These are phyloP conservation scores for Solanum chacoense DNA, from an alignment of 305 asterid genomes.

Conservation along the genomic window DNA sequence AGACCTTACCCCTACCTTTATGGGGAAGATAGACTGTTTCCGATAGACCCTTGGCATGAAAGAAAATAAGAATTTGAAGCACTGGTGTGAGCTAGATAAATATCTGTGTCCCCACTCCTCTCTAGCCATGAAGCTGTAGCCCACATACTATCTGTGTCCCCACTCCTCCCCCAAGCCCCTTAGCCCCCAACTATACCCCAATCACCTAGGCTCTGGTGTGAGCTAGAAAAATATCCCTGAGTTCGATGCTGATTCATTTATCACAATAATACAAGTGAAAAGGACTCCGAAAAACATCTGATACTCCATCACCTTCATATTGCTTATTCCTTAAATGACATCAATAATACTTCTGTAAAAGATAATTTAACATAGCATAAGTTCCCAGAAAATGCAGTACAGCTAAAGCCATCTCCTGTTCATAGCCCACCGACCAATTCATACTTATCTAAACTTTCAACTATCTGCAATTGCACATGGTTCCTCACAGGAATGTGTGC, in stretches of 20 bases:
- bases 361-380: background rate
- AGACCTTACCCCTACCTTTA: background rate
- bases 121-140: background rate
- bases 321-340: background rate
- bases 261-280: background rate
- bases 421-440: background rate
- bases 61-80: background rate
- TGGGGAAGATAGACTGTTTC: background rate
- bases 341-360: background rate
- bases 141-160: background rate
- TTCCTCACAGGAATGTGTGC: background rate
- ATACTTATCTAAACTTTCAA: background rate
- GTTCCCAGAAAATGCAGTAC: background rate
- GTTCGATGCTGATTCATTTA: background rate
- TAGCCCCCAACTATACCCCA: background rate
- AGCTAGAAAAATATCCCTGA: background rate
- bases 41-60: background rate
- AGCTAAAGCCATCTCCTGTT: background rate
- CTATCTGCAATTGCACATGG: background rate
- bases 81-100: background rate
- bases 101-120: background rate
- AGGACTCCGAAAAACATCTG: background rate
- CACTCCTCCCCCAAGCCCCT: background rate
- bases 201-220: background rate
- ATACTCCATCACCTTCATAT: background rate